Percentiles rank a stretch among this genome's conserved stretches.
phyloP scores from a whole-genome alignment of 768 basidiomycete species.

The Xerocomus brunneocitrinus region DNA sequence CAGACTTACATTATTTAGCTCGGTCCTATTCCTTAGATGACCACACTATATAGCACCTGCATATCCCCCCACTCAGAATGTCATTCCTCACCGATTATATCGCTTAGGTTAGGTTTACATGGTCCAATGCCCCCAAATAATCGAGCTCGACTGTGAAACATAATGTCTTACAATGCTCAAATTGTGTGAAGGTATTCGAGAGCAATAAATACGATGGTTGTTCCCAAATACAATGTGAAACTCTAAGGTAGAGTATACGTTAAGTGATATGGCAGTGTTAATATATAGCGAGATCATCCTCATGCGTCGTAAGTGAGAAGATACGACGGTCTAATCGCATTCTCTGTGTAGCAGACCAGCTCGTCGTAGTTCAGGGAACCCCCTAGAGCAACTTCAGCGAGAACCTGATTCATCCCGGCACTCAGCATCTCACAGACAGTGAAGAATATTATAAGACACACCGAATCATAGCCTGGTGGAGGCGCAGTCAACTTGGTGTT shows the following conservation, averaged over 20 bases:
- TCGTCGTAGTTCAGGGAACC: conserved; percentile 69
- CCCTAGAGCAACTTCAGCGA: conserved; percentile 54
- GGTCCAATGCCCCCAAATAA: neutral
- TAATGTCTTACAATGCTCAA: neutral
- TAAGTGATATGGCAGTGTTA: neutral
- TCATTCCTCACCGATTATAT: neutral
- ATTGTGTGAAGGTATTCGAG: neutral
- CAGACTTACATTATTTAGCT: conserved; percentile 22
- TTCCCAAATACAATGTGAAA: neutral
- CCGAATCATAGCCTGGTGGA: conserved; percentile 64
- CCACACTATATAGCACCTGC: conserved; percentile 21
- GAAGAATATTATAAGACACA: conserved; percentile 28
- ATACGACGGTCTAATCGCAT: conserved; percentile 69
- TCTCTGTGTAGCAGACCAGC: conserved; percentile 63
- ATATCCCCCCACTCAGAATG: conserved; percentile 30
- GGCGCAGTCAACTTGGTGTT: conserved; percentile 51
- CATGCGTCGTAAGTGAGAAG: conserved; percentile 61
- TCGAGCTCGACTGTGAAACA: neutral
- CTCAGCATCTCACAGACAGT: neutral
- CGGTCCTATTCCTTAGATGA: conserved; percentile 37
- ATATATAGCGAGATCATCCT: neutral
- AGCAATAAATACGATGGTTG: conserved; percentile 7
- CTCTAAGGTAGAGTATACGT: neutral
- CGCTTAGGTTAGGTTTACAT: no score
- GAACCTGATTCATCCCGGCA: conserved; percentile 39